Conservation (phyloP, 371 early-diverging fungal genomes). For the Entomophthora muscae region DNA sequence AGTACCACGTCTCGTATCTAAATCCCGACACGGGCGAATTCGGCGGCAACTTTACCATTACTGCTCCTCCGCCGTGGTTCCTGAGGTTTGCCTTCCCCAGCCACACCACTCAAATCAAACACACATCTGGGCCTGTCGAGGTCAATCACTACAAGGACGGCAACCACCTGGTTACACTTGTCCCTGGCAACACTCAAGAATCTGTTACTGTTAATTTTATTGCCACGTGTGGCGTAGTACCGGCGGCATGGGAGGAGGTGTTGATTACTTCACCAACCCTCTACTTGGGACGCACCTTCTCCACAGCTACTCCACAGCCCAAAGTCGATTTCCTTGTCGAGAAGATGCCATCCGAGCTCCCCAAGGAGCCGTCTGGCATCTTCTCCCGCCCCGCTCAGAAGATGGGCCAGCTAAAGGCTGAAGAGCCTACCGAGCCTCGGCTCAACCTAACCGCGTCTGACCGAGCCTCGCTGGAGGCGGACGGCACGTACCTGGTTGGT, state of each 20-base stretch:
- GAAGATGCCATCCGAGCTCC: background rate
- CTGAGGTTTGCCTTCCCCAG: background rate
- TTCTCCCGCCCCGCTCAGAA: too few relatives aligned
- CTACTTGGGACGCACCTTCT: background rate
- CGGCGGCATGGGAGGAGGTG: background rate
- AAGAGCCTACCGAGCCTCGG: too few relatives aligned
- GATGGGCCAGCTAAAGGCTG: too few relatives aligned
- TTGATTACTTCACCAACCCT: background rate
- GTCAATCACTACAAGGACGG: background rate
- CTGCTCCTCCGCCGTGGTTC: background rate
- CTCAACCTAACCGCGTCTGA: background rate
- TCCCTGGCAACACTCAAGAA: background rate
- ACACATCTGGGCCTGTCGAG: background rate
- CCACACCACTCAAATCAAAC: background rate
- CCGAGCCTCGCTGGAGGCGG: background rate
- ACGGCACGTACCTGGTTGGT: slow-evolving; percentile 2
- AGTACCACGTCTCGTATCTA: background rate
- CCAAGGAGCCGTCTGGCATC: background rate
- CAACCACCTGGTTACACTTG: background rate
- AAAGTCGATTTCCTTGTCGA: background rate
- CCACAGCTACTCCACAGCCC: background rate
- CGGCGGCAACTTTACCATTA: background rate
- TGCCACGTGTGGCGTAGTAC: background rate
- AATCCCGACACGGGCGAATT: background rate
- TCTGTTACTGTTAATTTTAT: background rate